phyloP scores from a whole-genome alignment of 352 stramenopile species.

The Globisporangium viniferum region DNA sequence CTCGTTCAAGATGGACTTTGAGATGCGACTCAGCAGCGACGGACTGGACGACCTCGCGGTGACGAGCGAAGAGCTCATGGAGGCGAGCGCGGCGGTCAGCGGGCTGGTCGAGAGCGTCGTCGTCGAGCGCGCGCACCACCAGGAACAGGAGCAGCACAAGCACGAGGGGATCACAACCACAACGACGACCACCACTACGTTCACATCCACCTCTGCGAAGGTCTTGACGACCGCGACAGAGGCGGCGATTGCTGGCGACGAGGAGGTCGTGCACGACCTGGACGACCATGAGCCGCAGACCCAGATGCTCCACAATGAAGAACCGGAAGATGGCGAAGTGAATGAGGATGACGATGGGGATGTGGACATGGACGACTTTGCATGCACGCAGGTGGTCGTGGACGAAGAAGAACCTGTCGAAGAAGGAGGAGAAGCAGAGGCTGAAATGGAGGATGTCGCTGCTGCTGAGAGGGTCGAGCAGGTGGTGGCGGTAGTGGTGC shows the following conservation, averaged over 20 bases:
- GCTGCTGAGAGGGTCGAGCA: neutral
- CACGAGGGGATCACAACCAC: neutral
- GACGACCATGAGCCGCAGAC: neutral
- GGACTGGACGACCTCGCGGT: constrained; percentile 13
- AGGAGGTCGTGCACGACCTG: constrained; percentile 19
- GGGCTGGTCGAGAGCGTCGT: constrained; percentile 3
- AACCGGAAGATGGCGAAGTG: constrained; percentile 11
- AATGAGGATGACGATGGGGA: constrained; percentile 26
- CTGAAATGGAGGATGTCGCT: neutral
- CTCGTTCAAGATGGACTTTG: constrained; percentile 8
- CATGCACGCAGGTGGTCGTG: constrained; percentile 15
- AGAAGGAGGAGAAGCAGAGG: constrained; percentile 2
- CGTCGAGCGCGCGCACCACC: neutral
- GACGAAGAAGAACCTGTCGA: constrained; percentile 9
- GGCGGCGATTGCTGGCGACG: neutral
- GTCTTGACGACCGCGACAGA: neutral
- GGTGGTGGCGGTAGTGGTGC: neutral
- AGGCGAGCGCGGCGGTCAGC: constrained; percentile 10
- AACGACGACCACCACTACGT: neutral
- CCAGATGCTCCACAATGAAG: constrained; percentile 11
- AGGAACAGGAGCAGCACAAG: neutral
- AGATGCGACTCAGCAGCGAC: constrained; percentile 14
- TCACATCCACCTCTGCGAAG: neutral
- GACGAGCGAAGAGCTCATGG: constrained; percentile 11
- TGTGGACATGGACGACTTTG: constrained; percentile 10